phyloP scores from a whole-genome alignment of 2,329 filamentous ascomycete species.

The Pleurostoma richardsiae region DNA sequence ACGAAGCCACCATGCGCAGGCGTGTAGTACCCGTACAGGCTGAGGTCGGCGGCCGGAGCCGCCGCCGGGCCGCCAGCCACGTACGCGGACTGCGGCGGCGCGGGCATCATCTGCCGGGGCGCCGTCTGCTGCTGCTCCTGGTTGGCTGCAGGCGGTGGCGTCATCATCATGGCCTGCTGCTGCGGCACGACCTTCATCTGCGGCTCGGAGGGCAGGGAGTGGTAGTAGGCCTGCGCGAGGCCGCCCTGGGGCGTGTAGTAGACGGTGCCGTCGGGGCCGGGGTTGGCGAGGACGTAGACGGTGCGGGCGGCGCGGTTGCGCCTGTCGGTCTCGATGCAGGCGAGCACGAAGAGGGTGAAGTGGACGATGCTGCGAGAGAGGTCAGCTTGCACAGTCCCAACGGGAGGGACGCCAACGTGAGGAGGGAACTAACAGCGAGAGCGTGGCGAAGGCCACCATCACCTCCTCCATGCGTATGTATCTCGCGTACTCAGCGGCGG shows the following conservation, averaged over 20 bases:
- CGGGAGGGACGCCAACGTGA: background rate
- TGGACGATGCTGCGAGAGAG: slow-evolving; percentile 4
- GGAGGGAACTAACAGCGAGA: slow-evolving; percentile 8
- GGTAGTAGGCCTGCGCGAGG: no score
- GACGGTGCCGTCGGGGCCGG: background rate
- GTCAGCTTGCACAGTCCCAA: background rate
- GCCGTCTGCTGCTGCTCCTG: no score
- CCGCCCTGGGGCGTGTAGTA: slow-evolving; percentile 1
- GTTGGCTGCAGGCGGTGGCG: no score
- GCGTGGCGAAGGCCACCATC: slow-evolving; percentile 10
- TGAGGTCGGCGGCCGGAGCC: no score
- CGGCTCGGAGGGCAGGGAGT: no score
- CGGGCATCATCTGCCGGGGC: no score
- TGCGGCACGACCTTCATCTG: no score
- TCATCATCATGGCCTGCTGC: no score
- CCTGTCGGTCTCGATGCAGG: slow-evolving; percentile 12
- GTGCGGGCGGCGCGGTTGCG: slow-evolving; percentile 6
- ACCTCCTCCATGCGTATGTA: slow-evolving; percentile 9
- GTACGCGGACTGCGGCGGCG: no score
- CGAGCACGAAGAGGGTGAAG: slow-evolving; percentile 11
- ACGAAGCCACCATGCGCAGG: no score
- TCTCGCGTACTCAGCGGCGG: background rate
- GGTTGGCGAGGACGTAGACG: slow-evolving; percentile 5
- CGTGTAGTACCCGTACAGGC: no score
- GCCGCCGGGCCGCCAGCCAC: no score